A percentile compares a stretch with the other conserved stretches of the same genome.
phyloP scores from a whole-genome alignment of 106 monocot genomes.

The Amphibolis antarctica region DNA sequence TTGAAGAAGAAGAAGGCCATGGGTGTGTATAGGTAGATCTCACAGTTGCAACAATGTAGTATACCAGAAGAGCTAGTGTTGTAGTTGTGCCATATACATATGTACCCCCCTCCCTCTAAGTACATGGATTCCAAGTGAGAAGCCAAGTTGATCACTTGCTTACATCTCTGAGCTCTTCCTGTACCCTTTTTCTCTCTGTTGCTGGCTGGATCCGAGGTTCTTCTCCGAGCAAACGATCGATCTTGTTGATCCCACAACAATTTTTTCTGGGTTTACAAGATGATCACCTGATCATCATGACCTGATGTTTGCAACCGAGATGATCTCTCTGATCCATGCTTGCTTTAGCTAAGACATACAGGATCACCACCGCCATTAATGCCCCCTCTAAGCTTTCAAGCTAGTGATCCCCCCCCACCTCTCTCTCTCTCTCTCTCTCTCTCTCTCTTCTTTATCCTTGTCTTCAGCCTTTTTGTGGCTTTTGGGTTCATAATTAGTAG shows the following conservation, averaged over 20 bases:
- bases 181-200: not conserved
- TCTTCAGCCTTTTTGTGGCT: not conserved
- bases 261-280: not conserved
- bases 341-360: too few species aligned
- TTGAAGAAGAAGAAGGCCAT: not conserved
- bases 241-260: not conserved
- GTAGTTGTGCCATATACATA: not conserved
- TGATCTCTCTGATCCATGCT: conserved; percentile 38
- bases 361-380: not conserved
- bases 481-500: not conserved
- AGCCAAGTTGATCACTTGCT: not conserved
- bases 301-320: conserved; percentile 30
- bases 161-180: too few species aligned
- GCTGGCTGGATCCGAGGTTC: conserved; percentile 52
- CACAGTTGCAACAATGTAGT: not conserved
- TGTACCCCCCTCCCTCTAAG: too few species aligned
- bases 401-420: too few species aligned
- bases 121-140: not conserved
- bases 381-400: not conserved
- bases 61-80: conserved; percentile 5
- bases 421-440: too few species aligned
- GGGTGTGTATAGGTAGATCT: not conserved
- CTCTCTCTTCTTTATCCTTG: not conserved
- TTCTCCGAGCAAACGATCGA: conserved; percentile 35
- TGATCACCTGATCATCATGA: too few species aligned